Base-by-base conservation (phyloP, 768 basidiomycete species). In the Tephrocybe sp. region DNA sequence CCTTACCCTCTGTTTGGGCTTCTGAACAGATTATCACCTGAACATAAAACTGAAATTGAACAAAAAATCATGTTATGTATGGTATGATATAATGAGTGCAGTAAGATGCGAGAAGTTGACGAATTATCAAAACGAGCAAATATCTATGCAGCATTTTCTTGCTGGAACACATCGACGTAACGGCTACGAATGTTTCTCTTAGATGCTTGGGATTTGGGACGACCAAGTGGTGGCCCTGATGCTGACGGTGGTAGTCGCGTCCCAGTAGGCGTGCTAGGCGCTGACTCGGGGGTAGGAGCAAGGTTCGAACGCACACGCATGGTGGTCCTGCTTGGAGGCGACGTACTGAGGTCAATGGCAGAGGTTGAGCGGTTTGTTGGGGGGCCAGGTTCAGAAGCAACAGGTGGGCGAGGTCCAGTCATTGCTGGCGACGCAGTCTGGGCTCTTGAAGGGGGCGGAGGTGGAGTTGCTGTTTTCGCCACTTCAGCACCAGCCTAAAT, bases 151-250 rank as follows among this genome's bases (percentile, higher is more conserved):
- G 64, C 59, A 30, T 61, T 68, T 30, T 76, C 74, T 59, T 85
- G 78, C 57, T 87, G 84, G 67, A 94, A 85, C n/a, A 94, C 87
- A 63, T 94, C 92, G 2, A 97, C 92, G 63, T 97, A 97, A 54
- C 90, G 83, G 64, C 75, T 89, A 49, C 92, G 81, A 49, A 89
- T 70, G 57, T 84, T 87, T 54, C 87, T 85, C 70, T 91, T 95
- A 20, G 83, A 77, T 17, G 79, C 76, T 52, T 78, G 80, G 13
- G 84, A 86, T 53, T 75, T 78, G 20, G 78, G 78, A 41, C 78
- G 68, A 17, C 71, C 69, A 30, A 79, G 76, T 43, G 81, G 78
- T 20, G 79, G 76, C 22, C 75, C 75, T 45, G 74, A 68, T 8
- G 23, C 44, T n/a, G 79, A 23, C 11, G 39, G 72, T 48, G 76